These are phyloP conservation scores for Rhodotorula sphaerocarpa DNA, from an alignment of 768 basidiomycete genomes.

Conservation along the genomic window DNA sequence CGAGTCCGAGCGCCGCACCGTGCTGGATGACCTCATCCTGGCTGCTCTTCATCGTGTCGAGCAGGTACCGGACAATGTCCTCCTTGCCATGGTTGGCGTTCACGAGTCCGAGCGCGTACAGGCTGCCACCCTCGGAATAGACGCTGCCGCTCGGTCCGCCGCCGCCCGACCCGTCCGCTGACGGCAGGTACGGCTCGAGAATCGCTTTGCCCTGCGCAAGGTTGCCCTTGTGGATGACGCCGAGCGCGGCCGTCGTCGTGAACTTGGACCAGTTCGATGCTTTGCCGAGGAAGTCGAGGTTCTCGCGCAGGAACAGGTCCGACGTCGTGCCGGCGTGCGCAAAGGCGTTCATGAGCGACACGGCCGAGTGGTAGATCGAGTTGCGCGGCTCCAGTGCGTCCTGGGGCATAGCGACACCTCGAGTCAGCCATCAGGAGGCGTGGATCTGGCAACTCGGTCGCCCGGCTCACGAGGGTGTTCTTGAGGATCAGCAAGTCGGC, in stretches of 20 bases:
- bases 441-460: neutral
- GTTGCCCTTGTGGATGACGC: conserved; percentile 96
- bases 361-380: conserved; percentile 93
- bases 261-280: conserved; percentile 99
- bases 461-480: conserved; percentile 64
- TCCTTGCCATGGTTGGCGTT: conserved; percentile 71
- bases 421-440: neutral
- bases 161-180: conserved; percentile 41
- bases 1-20: conserved; percentile 92
- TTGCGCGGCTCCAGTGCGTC: conserved; percentile 86
- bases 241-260: conserved; percentile 89
- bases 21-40: conserved; percentile 84
- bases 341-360: conserved; percentile 93
- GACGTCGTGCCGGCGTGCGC: conserved; percentile 98
- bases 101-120: conserved; percentile 89
- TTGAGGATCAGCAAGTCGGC: conserved; percentile 85
- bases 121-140: conserved; percentile 91
- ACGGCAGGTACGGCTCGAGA: conserved; percentile 86
- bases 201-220: conserved; percentile 86
- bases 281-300: conserved; percentile 89
- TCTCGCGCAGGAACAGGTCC: conserved; percentile 84
- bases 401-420: conserved; percentile 47
- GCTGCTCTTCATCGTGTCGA: conserved; percentile 67
- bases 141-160: conserved; percentile 56
- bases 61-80: conserved; percentile 52